Evolutionary conservation across 495 filamentous ascomycete species (phyloP), one percentile per base, ranked within the genome.

Genomic region (Penicillium simplicissimum): DNA sequence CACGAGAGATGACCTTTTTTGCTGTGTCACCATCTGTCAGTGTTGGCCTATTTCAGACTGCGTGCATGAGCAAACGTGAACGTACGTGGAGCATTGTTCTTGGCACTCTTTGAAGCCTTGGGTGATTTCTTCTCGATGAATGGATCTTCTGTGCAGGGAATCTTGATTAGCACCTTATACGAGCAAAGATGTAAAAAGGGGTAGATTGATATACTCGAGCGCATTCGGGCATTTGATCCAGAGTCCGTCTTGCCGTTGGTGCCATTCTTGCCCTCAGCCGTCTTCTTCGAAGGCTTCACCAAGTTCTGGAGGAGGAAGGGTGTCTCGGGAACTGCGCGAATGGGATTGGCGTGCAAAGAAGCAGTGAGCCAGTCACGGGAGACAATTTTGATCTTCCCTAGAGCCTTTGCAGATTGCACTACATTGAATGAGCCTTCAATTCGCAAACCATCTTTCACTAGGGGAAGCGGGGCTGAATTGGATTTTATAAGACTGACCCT

Each of bases 351-450:
- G 19, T 76, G 62, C 1, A 87, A 62, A 0, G 75, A 80, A 19
- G 88, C 84, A 60, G 84, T 80, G 2, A 90, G 70, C 87, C 87
- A 90, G 66, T 89, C 86, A 31, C 76, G 83, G 9, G 73, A 75
- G 15, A 90, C 85, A 31, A 90, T 84, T 5, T 78, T 75, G 59
- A 85, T 67, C 4, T 69, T 71, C 8, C 62, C 64, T 1, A 78
- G 61, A 1, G 54, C 58, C 40, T 70, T 74, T 1, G 79, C 84
- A 67, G 72, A 66, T 59, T 71, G 58, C 10, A 85, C 84, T 86
- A 37, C 45, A 33, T 14, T 8, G 19, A 38, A 25, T 21, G 19
- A 31, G 19, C 14, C 21, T 11, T 34, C 1, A 9, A 37, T 13
- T 13, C 17, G 3, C 9, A 45, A 19, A 23, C 2, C 8, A 23